Conservation (phyloP, 768 basidiomycete species). For the Lactifluus pinguis region DNA sequence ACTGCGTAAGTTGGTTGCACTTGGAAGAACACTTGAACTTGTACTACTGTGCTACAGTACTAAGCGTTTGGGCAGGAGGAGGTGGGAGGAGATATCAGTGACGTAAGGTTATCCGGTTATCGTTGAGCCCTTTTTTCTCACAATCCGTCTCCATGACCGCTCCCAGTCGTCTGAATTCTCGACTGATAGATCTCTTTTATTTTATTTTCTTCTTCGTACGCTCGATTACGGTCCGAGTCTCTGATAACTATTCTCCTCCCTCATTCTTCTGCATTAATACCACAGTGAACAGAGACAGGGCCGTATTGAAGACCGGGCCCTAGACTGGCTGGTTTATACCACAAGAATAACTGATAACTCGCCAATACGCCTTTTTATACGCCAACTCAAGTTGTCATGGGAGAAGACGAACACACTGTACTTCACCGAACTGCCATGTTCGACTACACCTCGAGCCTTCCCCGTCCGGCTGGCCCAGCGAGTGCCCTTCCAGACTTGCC, state of each 20-base stretch:
- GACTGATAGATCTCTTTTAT: slow-evolving; percentile 25
- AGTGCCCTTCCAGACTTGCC: slow-evolving; percentile 35
- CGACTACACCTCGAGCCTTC: slow-evolving; percentile 42
- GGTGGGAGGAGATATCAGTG: too few relatives aligned
- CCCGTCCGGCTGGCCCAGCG: slow-evolving; percentile 50
- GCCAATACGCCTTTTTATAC: background rate
- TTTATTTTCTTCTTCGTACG: too few relatives aligned
- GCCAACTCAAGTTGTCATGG: background rate
- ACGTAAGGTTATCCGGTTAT: too few relatives aligned
- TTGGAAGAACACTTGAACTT: too few relatives aligned
- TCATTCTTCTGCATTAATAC: background rate
- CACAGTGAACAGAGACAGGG: background rate
- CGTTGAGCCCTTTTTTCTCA: too few relatives aligned
- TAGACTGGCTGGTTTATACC: background rate
- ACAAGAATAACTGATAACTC: background rate
- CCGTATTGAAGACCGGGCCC: background rate
- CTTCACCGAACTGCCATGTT: slow-evolving; percentile 25
- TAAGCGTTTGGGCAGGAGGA: too few relatives aligned
- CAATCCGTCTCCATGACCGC: background rate
- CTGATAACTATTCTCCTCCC: too few relatives aligned
- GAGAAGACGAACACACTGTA: background rate
- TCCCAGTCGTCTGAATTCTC: slow-evolving; percentile 37
- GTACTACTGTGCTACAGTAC: too few relatives aligned
- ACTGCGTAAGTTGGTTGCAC: too few relatives aligned
- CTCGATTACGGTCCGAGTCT: too few relatives aligned